Conservation (phyloP, 768 basidiomycete genomes). For the Leccinum ochraceum region DNA sequence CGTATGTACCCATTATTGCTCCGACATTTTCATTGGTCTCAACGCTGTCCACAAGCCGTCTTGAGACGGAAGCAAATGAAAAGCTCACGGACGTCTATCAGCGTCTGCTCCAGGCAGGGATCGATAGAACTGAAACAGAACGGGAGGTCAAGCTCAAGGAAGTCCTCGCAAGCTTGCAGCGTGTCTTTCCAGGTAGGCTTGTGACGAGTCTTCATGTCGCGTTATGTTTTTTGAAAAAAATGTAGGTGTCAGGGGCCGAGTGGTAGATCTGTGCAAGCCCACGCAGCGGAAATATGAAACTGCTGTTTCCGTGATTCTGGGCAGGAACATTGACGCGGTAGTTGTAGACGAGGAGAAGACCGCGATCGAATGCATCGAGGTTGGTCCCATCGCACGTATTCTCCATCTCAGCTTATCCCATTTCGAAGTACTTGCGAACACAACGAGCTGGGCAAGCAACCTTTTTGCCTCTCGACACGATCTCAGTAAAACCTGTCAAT, state of each 20-base stretch:
- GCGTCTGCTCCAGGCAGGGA: constrained; percentile 86
- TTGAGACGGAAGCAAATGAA: constrained; percentile 90
- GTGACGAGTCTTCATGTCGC: background rate
- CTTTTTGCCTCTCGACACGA: constrained; percentile 97
- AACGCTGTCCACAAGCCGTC: constrained; percentile 53
- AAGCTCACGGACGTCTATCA: constrained; percentile 81
- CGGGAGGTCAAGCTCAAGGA: constrained; percentile 84
- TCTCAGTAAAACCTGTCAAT: constrained; percentile 90
- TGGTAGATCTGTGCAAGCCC: constrained; percentile 94
- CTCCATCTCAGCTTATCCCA: background rate
- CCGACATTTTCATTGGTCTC: background rate
- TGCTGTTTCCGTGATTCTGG: constrained; percentile 89
- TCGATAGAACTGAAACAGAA: constrained; percentile 86
- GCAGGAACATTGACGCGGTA: constrained; percentile 92
- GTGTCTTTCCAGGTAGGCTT: constrained; percentile 79
- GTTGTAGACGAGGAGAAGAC: constrained; percentile 97
- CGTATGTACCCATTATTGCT: constrained; percentile 41
- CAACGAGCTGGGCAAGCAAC: constrained; percentile 96
- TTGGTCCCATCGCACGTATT: constrained; percentile 30
- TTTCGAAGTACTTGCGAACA: constrained; percentile 84
- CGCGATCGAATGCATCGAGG: constrained; percentile 97
- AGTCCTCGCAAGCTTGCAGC: constrained; percentile 77
- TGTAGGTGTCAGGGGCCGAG: constrained; percentile 86
- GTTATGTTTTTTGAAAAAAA: background rate
- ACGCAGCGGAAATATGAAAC: constrained; percentile 89